Evolutionary conservation across 768 basidiomycete genomes (phyloP).

Genomic region (Russula olivacea): DNA sequence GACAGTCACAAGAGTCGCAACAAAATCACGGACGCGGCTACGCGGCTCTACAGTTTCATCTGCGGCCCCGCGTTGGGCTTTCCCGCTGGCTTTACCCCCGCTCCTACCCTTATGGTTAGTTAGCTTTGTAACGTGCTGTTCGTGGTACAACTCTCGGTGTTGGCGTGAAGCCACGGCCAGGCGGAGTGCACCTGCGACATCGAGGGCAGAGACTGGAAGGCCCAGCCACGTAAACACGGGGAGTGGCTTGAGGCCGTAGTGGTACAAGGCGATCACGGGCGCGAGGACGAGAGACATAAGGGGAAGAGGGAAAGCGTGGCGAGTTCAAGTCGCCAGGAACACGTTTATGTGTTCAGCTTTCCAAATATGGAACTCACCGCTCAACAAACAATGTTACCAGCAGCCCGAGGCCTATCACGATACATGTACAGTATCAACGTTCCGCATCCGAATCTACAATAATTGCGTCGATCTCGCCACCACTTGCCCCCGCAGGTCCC

Average conservation of each 20-base stretch:
- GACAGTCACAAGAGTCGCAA: constrained; percentile 24
- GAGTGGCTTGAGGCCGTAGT: constrained; percentile 19
- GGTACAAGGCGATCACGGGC: constrained; percentile 17
- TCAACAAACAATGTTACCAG: background rate
- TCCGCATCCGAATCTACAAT: constrained; percentile 16
- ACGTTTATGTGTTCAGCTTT: background rate
- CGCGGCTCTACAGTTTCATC: constrained; percentile 5
- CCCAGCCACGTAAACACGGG: constrained; percentile 17
- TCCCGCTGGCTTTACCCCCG: background rate
- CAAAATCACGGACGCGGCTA: constrained; percentile 20
- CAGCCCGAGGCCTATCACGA: too few species aligned
- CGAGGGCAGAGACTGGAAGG: constrained; percentile 18
- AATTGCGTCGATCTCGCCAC: constrained; percentile 4
- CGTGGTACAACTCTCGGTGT: constrained; percentile 8
- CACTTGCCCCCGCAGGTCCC: background rate
- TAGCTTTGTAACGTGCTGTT: constrained; percentile 6
- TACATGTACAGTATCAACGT: background rate
- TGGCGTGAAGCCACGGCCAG: constrained; percentile 22
- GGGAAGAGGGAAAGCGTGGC: background rate
- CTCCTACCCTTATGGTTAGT: background rate
- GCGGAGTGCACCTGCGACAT: constrained; percentile 21
- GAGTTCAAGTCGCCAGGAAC: background rate
- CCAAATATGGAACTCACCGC: constrained; percentile 2
- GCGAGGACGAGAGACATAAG: constrained; percentile 21
- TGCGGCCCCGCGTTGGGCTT: background rate